Base-by-base conservation (phyloP, 495 filamentous ascomycete genomes). In the Choiromyces venosus region DNA sequence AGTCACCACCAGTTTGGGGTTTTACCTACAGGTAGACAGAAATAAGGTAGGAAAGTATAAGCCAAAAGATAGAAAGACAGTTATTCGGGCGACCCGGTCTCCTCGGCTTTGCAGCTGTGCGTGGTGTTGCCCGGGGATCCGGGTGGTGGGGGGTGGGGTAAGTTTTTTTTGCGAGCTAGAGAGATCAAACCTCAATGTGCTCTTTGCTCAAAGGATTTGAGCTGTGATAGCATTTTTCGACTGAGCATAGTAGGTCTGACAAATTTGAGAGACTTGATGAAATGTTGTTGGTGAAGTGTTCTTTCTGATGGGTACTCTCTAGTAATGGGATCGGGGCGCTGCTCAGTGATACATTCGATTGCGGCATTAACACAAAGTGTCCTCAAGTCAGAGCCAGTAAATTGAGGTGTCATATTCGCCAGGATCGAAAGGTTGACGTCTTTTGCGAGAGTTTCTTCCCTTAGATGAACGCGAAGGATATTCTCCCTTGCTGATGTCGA, bases 381-480 rank as follows among this genome's bases (percentile, higher is more conserved):
- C 71, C 76, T 81, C 16, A 81, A 71, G 38, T 82, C 80, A 14
- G 76, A 79, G 6, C 79, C 80, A 7, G 76, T 71, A 69, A 71
- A 82, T 0, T 29, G 33, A 21, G 46, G 4, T 21, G 80, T 82
- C 9, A 18, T 8, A 21, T 42, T 66, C 2, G 74, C 80, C 0
- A 82, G 65, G 9, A 3, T n/a, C 4, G 39, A 44, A 21, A 73
- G 29, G 3, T 66, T 36, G 0, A 71, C 40, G 18, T 68, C 68
- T 9, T 7, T 10, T 4, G 29, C 78, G 25, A 78, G 69, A 4
- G 71, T 12, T 46, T 80, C 77, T 1, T 52, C 75, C 35, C 46
- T 52, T 2, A 81, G 74, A 0, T 71, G 40, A 2, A 79, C 44
- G 14, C 68, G 19, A 7, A 82, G 66, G 56, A 82, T 82, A n/a